A percentile compares a stretch with the other conserved stretches of the same genome.
Conservation (phyloP, 2,329 filamentous ascomycete species). For the Geosmithia morbida region DNA sequence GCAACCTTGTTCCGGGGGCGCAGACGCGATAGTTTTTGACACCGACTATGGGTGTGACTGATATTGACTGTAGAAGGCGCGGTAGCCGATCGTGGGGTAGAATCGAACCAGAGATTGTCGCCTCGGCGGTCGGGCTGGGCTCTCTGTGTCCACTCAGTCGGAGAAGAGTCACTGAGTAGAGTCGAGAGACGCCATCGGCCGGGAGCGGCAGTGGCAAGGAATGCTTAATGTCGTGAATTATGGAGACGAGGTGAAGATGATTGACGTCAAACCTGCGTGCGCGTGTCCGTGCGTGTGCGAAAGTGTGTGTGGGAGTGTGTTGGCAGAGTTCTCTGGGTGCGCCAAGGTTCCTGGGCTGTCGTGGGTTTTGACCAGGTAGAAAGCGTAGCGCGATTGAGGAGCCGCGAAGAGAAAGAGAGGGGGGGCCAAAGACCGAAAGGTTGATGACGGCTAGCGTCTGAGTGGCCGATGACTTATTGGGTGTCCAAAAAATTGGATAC, state of each 20-base stretch:
- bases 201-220: background rate
- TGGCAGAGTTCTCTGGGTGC: background rate
- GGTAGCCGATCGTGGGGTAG: background rate
- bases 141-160: background rate
- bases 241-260: too few relatives aligned
- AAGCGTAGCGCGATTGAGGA: background rate
- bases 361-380: background rate
- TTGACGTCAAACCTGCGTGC: too few relatives aligned
- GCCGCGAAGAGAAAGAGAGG: background rate
- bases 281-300: background rate
- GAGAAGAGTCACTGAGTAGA: background rate
- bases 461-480: background rate
- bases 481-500: background rate
- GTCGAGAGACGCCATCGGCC: background rate
- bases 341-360: background rate
- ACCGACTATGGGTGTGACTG: background rate
- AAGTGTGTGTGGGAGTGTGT: background rate
- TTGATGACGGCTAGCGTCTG: background rate
- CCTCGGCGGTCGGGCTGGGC: background rate
- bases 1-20: background rate
- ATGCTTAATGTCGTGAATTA: background rate
- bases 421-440: background rate
- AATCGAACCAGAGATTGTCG: background rate
- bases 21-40: background rate
- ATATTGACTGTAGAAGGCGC: background rate